These are phyloP conservation scores for Wickerhamomyces bovis DNA, from an alignment of 805 yeast species.

Conservation along the genomic window DNA sequence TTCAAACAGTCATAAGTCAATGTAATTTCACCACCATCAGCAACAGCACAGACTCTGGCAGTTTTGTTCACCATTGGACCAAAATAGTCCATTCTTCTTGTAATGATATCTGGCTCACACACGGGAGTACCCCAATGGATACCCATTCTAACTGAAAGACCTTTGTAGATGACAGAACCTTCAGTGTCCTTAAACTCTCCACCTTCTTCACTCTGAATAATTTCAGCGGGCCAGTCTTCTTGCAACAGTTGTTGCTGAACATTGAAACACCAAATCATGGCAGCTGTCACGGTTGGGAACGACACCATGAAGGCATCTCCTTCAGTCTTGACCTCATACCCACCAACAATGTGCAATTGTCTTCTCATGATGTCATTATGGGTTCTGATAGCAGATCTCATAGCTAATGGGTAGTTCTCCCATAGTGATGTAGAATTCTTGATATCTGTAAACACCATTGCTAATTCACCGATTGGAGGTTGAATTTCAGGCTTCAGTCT, in stretches of 20 bases:
- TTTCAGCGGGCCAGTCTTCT: slow-evolving; percentile 96
- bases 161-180: slow-evolving; percentile 63
- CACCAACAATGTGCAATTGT: slow-evolving; percentile 86
- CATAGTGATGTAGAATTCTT: slow-evolving; percentile 89
- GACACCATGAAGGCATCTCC: slow-evolving; percentile 99
- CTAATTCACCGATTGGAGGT: slow-evolving; percentile 92
- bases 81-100: slow-evolving; percentile 96
- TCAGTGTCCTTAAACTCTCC: slow-evolving; percentile 64
- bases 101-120: slow-evolving; percentile 89
- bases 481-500: slow-evolving; percentile 84
- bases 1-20: slow-evolving; percentile 75
- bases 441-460: slow-evolving; percentile 96
- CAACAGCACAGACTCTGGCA: slow-evolving; percentile 87
- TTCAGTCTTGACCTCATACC: slow-evolving; percentile 97
- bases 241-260: slow-evolving; percentile 79
- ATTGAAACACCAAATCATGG: slow-evolving; percentile 89
- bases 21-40: slow-evolving; percentile 97
- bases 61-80: slow-evolving; percentile 99
- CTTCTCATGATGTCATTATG: slow-evolving; percentile 95
- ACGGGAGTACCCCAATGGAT: slow-evolving; percentile 98
- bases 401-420: slow-evolving; percentile 89
- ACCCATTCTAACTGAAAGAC: slow-evolving; percentile 96
- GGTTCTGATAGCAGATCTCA: slow-evolving; percentile 93
- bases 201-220: slow-evolving; percentile 78
- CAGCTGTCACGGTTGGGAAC: slow-evolving; percentile 86